These are phyloP conservation scores for Aureobasidium sp. DNA, from an alignment of 2,329 filamentous ascomycete genomes.

Conservation along the genomic window DNA sequence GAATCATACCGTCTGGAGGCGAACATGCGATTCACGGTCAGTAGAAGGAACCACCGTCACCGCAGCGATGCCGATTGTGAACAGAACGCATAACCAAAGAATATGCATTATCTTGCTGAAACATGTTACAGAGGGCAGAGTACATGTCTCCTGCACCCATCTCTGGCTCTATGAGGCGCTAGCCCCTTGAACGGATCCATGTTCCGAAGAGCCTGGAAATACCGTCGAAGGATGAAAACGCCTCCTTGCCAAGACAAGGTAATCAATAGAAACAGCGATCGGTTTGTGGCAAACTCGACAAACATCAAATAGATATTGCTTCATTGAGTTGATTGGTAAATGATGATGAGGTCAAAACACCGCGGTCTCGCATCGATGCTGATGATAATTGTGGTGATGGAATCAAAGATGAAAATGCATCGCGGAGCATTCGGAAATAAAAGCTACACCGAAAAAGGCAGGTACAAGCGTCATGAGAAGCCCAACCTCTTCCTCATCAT, in stretches of 20 bases:
- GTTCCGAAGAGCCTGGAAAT: neutral
- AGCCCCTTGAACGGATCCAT: neutral
- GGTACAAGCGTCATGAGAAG: neutral
- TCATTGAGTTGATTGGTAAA: too few relatives aligned
- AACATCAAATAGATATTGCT: too few relatives aligned
- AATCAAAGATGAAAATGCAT: neutral
- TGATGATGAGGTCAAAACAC: too few relatives aligned
- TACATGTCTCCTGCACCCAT: neutral
- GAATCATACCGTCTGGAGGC: neutral
- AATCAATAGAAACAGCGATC: neutral
- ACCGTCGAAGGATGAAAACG: neutral
- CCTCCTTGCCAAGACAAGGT: neutral
- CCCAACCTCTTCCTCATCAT: too few relatives aligned
- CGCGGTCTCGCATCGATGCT: too few relatives aligned
- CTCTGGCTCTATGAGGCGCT: neutral
- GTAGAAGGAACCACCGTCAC: neutral
- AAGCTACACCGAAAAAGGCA: neutral
- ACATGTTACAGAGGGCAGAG: neutral
- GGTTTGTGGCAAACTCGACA: neutral
- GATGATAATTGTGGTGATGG: too few relatives aligned
- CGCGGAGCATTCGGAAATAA: neutral
- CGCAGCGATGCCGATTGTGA: neutral
- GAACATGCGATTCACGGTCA: neutral
- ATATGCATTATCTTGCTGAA: neutral
- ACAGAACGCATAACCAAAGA: neutral